Base-by-base conservation (phyloP, 768 basidiomycete species). In the Glaciozyma martinii region DNA sequence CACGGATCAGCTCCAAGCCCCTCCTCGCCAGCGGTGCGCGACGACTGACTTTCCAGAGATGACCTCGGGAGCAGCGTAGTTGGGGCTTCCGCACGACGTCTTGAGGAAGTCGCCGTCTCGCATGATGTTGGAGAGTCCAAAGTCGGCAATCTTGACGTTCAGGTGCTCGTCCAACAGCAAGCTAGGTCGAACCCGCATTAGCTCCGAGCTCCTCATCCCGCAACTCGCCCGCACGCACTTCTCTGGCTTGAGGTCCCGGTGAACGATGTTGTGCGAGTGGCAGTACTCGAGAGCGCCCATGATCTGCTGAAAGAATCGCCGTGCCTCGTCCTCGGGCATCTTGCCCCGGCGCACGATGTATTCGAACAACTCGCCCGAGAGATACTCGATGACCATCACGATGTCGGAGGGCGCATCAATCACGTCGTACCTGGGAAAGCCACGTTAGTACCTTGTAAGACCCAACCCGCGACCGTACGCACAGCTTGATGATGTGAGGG, bases 401-500 rank as follows among this genome's bases (percentile, higher is more conserved):
- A 99, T 95, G 75, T 98, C 91, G 2, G 87, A 89, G 0, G 89
- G 85, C 0, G 93, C 95, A 12, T 90, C 91, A 70, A 98, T 95
- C 47, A 81, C 80, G 65, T 81, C 81, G 74, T 80, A 81, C 21
- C 80, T 80, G 72, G 12, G 44, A 25, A 15, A 4, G 13, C 13
- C 21, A 32, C n/a, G 37, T 23, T 57, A 63, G 59, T 87, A 66
- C 12, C 40, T n/a, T 66, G 58, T 58, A 70, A 37, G 32, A 29
- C 44, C 32, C 19, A 23, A 16, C 46, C 30, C 59, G 68, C 25
- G 40, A 8, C 53, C 55, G 57, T 42, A 66, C 70, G 44, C 75
- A 94, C 93, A 98, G 82, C 78, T 98, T 98, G 81, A 97, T 88
- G 76, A 99, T 97, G 75, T 99, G 94, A 0, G 94, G 87, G 76